Evolutionary conservation across 169 alveolate species (phyloP).

Genomic region (Neospora caninum): DNA sequence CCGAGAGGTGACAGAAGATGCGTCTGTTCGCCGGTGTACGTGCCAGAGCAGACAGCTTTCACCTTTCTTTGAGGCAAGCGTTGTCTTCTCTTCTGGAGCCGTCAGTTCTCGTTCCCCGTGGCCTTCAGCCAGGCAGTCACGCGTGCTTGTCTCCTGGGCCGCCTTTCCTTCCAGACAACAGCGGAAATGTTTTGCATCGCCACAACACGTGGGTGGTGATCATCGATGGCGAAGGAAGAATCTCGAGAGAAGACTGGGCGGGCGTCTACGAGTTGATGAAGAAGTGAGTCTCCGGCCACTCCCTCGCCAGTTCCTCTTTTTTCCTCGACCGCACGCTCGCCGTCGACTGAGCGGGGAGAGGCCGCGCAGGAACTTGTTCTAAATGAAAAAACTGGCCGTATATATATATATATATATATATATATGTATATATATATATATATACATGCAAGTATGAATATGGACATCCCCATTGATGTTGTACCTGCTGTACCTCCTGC

Average conservation of each 20-base stretch:
- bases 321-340: not conserved
- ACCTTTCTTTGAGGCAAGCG: too few relatives aligned
- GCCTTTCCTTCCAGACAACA: constrained; percentile 48
- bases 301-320: not conserved
- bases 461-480: not conserved
- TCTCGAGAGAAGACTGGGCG: constrained; percentile 66
- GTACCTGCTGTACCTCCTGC: too few relatives aligned
- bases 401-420: not conserved
- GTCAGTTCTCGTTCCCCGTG: too few relatives aligned
- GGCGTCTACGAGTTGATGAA: constrained; percentile 61
- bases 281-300: not conserved
- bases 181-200: constrained; percentile 33
- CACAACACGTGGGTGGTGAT: constrained; percentile 73
- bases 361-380: too few relatives aligned
- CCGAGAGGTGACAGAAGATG: too few relatives aligned
- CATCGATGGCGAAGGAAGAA: constrained; percentile 57
- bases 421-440: not conserved
- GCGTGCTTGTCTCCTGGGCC: not conserved
- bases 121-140: too few relatives aligned
- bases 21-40: too few relatives aligned
- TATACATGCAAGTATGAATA: too few relatives aligned
- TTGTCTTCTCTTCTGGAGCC: too few relatives aligned
- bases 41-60: too few relatives aligned
- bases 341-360: too few relatives aligned
- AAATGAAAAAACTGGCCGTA: not conserved